Percentiles rank a stretch among this genome's conserved stretches.
Evolutionary conservation across 2,329 filamentous ascomycete species (phyloP).

Genomic region (Calcarisporium arbuscula): DNA sequence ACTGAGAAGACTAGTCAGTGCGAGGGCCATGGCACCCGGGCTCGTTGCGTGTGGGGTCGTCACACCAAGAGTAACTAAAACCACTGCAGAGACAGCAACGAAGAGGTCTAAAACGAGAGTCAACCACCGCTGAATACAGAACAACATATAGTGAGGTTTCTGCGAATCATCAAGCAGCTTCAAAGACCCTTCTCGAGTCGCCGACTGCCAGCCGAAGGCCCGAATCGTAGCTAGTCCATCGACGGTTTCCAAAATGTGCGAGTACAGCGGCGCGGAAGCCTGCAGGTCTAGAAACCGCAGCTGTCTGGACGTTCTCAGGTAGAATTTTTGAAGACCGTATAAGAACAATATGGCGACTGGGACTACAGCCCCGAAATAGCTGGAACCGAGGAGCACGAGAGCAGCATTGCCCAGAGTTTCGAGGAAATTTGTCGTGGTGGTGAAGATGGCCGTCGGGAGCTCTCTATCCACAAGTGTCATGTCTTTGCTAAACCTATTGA

Average conservation of each 20-base stretch:
- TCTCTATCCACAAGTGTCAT: constrained; percentile 17
- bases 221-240: constrained; percentile 41
- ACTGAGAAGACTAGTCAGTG: constrained; percentile 9
- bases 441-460: constrained; percentile 12
- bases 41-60: constrained; percentile 3
- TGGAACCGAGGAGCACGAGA: constrained; percentile 6
- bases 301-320: constrained; percentile 20
- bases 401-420: constrained; percentile 15
- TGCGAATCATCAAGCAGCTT: constrained; percentile 44
- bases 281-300: constrained; percentile 29
- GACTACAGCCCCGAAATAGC: constrained; percentile 6
- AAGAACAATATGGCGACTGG: constrained; percentile 7
- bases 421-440: not conserved
- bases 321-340: constrained; percentile 9
- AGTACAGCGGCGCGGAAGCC: constrained; percentile 27
- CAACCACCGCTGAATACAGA: constrained; percentile 48
- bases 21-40: constrained; percentile 8
- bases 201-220: constrained; percentile 45
- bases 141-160: constrained; percentile 47
- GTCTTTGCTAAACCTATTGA: constrained; percentile 12
- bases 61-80: constrained; percentile 38
- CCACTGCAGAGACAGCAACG: constrained; percentile 29
- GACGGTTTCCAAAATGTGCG: constrained; percentile 35
- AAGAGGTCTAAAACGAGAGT: constrained; percentile 40
- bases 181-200: constrained; percentile 35